Evolutionary conservation across 1,139 yeast species (phyloP).

Genomic region (Casaregolazyma suthepensis): DNA sequence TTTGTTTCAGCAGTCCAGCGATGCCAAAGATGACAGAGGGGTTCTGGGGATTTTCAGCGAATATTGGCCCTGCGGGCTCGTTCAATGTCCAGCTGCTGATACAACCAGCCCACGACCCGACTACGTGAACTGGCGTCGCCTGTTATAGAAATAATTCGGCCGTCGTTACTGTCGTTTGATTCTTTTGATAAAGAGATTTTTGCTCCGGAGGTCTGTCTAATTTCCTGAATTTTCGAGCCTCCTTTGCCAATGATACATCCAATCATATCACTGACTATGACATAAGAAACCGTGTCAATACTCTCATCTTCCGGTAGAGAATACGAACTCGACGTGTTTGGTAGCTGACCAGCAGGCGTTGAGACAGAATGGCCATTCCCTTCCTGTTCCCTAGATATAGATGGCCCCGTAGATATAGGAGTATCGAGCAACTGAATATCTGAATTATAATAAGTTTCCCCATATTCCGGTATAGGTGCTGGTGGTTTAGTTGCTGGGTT

Average conservation of each 20-base stretch:
- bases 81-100: slow-evolving; percentile 73
- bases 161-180: slow-evolving; percentile 52
- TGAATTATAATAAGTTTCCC: background rate
- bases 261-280: slow-evolving; percentile 64
- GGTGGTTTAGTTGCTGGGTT: slow-evolving; percentile 37
- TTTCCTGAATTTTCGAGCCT: slow-evolving; percentile 82
- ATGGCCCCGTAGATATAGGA: background rate
- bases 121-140: slow-evolving; percentile 42
- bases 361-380: background rate
- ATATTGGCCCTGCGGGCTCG: slow-evolving; percentile 50
- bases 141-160: slow-evolving; percentile 65
- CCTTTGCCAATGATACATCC: slow-evolving; percentile 89
- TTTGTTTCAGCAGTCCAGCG: background rate
- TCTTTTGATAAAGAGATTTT: slow-evolving; percentile 73
- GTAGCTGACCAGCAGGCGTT: background rate
- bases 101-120: slow-evolving; percentile 53
- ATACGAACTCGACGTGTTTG: background rate
- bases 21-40: background rate
- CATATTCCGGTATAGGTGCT: background rate
- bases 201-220: slow-evolving; percentile 75
- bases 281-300: background rate
- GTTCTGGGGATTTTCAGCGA: background rate
- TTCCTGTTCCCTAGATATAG: background rate
- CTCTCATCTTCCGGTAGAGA: background rate
- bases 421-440: slow-evolving; percentile 1